phyloP scores from a whole-genome alignment of 192 early-diverging fungal genomes.

The Backusella psychrophila region DNA sequence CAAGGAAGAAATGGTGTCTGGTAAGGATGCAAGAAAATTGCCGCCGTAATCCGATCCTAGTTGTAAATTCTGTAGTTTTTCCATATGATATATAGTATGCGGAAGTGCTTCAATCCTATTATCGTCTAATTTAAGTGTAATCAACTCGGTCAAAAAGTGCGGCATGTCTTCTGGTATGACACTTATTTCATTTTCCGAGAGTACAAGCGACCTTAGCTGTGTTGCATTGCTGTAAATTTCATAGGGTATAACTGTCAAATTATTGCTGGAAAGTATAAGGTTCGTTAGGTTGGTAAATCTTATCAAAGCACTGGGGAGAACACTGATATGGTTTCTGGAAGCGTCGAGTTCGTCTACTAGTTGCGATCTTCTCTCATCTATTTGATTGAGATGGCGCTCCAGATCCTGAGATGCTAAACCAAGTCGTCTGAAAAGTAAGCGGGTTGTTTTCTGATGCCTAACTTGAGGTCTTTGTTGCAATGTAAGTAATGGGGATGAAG shows the following conservation, averaged over 20 bases:
- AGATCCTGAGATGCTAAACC: background rate
- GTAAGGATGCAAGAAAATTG: background rate
- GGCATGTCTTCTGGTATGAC: conserved; percentile 10
- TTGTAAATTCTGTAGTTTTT: background rate
- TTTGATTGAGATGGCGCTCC: background rate
- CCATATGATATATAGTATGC: background rate
- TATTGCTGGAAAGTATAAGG: background rate
- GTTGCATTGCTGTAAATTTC: background rate
- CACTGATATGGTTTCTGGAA: conserved; percentile 2
- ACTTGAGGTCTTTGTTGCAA: background rate
- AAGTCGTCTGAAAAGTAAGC: background rate
- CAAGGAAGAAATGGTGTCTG: background rate
- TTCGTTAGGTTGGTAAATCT: background rate
- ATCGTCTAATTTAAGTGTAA: background rate
- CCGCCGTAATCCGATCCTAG: conserved; percentile 5
- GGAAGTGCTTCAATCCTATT: background rate
- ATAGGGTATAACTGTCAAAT: background rate
- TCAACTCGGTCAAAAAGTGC: background rate
- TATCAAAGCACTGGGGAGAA: background rate
- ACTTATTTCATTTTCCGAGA: conserved; percentile 10
- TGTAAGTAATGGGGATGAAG: background rate
- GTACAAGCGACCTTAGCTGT: background rate
- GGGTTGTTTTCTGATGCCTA: background rate
- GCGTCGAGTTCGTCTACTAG: conserved; percentile 4
- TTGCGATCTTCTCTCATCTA: conserved; percentile 1